Conservation (phyloP, 2,329 filamentous ascomycete species). For the Trichoderma atroviride region DNA sequence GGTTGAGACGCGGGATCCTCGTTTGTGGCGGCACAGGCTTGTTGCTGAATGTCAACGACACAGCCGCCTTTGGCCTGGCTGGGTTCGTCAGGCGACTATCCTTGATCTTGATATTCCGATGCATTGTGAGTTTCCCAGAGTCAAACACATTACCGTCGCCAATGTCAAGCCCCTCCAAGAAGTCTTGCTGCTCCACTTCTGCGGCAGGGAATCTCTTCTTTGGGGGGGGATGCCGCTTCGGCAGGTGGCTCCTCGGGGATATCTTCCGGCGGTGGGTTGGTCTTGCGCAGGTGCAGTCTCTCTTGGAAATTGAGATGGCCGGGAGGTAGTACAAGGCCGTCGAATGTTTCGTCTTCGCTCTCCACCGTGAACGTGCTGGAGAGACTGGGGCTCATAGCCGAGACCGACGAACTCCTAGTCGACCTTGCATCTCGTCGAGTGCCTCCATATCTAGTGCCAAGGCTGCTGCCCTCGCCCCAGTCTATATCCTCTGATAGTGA, state of each 20-base stretch:
- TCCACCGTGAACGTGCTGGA: slow-evolving; percentile 89
- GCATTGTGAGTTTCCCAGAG: slow-evolving; percentile 77
- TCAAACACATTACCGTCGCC: slow-evolving; percentile 82
- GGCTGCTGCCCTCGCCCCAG: slow-evolving; percentile 91
- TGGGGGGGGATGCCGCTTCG: slow-evolving; percentile 34
- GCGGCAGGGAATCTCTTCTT: slow-evolving; percentile 40
- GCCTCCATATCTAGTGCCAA: slow-evolving; percentile 87
- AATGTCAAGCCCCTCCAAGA: slow-evolving; percentile 83
- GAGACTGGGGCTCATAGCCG: slow-evolving; percentile 87
- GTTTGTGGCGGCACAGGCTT: slow-evolving; percentile 63
- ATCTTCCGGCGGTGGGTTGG: slow-evolving; percentile 59
- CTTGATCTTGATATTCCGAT: slow-evolving; percentile 91
- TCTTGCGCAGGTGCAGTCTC: slow-evolving; percentile 72
- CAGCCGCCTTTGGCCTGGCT: slow-evolving; percentile 70
- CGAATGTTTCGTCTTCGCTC: slow-evolving; percentile 90
- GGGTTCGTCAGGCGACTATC: slow-evolving; percentile 69
- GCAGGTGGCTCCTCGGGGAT: slow-evolving; percentile 43
- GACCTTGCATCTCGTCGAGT: slow-evolving; percentile 79
- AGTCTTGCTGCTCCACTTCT: slow-evolving; percentile 68
- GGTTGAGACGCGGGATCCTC: slow-evolving; percentile 76
- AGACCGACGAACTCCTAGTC: slow-evolving; percentile 81
- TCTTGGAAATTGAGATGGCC: slow-evolving; percentile 83
- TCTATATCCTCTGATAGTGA: slow-evolving; percentile 76
- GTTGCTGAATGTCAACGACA: slow-evolving; percentile 90
- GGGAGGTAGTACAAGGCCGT: slow-evolving; percentile 82